Base-by-base conservation (phyloP, 208 protist genomes). In the Acanthamoeba polyphaga region DNA sequence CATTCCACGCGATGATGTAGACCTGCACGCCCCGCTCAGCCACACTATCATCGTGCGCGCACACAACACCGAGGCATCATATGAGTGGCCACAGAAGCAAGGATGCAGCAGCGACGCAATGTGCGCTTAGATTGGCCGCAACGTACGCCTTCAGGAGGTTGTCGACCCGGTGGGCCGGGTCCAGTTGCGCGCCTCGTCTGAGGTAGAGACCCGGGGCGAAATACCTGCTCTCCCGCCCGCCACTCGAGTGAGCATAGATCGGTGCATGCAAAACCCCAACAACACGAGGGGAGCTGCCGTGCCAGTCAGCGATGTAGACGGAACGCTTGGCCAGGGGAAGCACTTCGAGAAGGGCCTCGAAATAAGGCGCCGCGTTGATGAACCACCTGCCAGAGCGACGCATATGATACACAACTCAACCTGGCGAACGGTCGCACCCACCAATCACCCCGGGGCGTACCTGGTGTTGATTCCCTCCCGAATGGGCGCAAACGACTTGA, bases 181-280 rank as follows among this genome's bases (percentile, higher is more conserved):
- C 32, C 17, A 85, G 49, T 7, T 43, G 38, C 19, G 38, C 34
- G 38, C 46, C 38, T 8, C 76, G 32, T 7, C 17, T 85, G 38
- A 85, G 76, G 76, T 85, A 85, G n/a, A 85, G 32, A 34, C 76
- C 76, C 7, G 76, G 76, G 10, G 76, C 38, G 38, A 85, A 85
- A 19, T 85, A 85, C 66, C 66, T 72, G 66, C 60, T 46, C 43
- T 46, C 43, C 43, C 43, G 43, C 43, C 43, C 43, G 43, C 43
- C 43, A 46, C 43, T 46, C 43, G 43, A 46, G 43, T 46, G 43
- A 46, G 43, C 43, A 1, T 4, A 46, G 43, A 46, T 46, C 43
- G 43, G 5, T 46, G 43, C 43, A 46, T 46, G 43, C 43, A 46
- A 6, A 6, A 46, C 43, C 43, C 43, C 38, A 38, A 46, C 43